Conservation (phyloP, 1,284 basidiomycete species). For the Ganoderma lucidum region DNA sequence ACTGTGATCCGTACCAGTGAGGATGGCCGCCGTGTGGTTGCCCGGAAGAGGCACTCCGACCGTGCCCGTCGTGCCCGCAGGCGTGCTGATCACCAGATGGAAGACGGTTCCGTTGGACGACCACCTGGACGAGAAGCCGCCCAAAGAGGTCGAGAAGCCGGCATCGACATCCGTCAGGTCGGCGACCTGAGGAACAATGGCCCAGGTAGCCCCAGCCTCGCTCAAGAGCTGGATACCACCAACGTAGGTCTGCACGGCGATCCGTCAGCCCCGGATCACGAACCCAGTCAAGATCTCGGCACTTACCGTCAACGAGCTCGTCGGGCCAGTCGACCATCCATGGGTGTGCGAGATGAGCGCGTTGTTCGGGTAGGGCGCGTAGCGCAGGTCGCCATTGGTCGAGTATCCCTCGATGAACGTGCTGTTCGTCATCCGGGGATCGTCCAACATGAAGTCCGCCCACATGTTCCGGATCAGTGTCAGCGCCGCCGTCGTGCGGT, state of each 20-base stretch:
- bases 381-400: constrained; percentile 27
- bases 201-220: constrained; percentile 28
- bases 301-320: constrained; percentile 30
- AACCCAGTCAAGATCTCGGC: background rate
- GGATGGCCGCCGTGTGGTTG: constrained; percentile 4
- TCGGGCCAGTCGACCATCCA: constrained; percentile 31
- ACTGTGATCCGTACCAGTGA: constrained; percentile 5
- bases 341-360: constrained; percentile 31
- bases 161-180: constrained; percentile 27
- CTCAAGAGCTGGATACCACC: constrained; percentile 31
- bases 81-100: constrained; percentile 24
- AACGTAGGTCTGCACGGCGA: constrained; percentile 20
- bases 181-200: constrained; percentile 25
- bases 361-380: constrained; percentile 30
- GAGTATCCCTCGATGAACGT: constrained; percentile 34
- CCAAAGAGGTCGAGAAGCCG: constrained; percentile 28
- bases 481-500: constrained; percentile 27
- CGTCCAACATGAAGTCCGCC: constrained; percentile 33
- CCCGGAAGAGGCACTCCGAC: constrained; percentile 25
- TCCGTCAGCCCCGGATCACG: background rate
- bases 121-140: constrained; percentile 31
- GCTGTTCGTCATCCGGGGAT: constrained; percentile 34
- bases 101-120: constrained; percentile 9
- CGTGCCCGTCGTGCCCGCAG: constrained; percentile 24
- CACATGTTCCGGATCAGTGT: constrained; percentile 30